Percentiles rank a stretch among this genome's conserved stretches.
Conservation (phyloP, 495 filamentous ascomycete species). For the Aspergillus egyptiacus region DNA sequence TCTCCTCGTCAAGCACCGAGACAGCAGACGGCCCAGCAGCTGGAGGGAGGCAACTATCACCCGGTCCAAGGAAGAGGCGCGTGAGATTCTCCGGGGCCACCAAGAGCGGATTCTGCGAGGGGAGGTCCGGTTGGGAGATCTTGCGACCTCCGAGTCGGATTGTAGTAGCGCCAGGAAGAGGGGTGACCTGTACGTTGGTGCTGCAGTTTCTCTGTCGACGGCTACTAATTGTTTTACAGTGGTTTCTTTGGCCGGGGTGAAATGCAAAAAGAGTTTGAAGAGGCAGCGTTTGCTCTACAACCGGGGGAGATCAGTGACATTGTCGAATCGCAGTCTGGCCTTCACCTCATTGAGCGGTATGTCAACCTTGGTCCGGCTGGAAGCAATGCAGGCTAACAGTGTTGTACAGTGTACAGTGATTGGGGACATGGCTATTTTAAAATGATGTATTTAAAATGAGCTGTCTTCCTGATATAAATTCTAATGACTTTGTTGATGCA, state of each 20-base stretch:
- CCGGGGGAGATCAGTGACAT: constrained; percentile 77
- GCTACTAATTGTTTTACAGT: constrained; percentile 36
- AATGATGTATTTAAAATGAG: background rate
- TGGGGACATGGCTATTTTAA: background rate
- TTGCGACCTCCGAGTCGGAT: constrained; percentile 86
- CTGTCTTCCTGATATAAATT: background rate
- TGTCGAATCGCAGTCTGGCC: constrained; percentile 86
- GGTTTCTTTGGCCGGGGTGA: constrained; percentile 90
- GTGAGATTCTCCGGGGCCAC: constrained; percentile 64
- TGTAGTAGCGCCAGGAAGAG: constrained; percentile 91
- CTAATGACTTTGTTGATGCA: background rate
- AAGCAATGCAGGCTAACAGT: constrained; percentile 14
- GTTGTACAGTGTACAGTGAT: constrained; percentile 29
- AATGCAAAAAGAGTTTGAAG: constrained; percentile 99
- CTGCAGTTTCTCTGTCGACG: background rate
- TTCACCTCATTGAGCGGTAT: constrained; percentile 94
- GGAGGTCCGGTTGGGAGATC: constrained; percentile 60
- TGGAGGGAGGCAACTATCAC: constrained; percentile 89
- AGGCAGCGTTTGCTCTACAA: constrained; percentile 81
- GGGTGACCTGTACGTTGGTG: constrained; percentile 68
- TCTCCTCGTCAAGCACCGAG: constrained; percentile 84
- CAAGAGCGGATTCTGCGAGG: constrained; percentile 68
- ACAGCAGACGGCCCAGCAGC: constrained; percentile 79
- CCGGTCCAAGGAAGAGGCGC: constrained; percentile 79
- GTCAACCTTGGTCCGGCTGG: constrained; percentile 15